phyloP scores from a whole-genome alignment of 169 alveolate species.

The Plasmodium cynomolgi region DNA sequence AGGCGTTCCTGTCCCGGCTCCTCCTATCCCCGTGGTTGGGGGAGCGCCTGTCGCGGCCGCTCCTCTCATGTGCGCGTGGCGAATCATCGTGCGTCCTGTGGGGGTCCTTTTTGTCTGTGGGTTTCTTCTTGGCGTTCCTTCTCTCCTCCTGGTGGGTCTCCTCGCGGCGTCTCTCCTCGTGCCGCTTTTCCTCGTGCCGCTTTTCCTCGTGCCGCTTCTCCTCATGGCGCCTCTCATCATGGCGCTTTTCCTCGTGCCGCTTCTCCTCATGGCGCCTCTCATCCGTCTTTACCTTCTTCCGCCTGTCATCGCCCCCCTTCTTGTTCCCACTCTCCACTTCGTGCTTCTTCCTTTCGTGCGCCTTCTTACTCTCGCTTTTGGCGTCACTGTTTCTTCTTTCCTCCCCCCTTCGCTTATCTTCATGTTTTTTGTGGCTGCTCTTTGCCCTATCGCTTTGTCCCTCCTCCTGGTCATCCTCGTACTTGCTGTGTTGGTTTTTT shows the following conservation, averaged over 20 bases:
- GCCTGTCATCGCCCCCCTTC: conserved; percentile 16
- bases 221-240: neutral
- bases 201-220: neutral
- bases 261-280: neutral
- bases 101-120: conserved; percentile 6
- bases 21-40: neutral
- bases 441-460: conserved; percentile 34
- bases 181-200: neutral
- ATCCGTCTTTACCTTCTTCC: conserved; percentile 30
- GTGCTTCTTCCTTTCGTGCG: conserved; percentile 6
- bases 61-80: neutral
- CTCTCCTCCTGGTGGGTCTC: neutral
- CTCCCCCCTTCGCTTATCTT: neutral
- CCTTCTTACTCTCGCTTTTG: conserved; percentile 1
- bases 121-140: neutral
- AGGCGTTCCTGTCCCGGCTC: neutral
- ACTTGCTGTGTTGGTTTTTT: conserved; percentile 19
- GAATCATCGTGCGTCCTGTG: conserved; percentile 18
- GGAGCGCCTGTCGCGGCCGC: conserved; percentile 27
- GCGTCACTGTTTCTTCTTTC: conserved; percentile 11
- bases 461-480: conserved; percentile 2
- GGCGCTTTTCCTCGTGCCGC: neutral
- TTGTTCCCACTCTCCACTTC: conserved; percentile 4
- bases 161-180: neutral
- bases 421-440: conserved; percentile 14